Evolutionary conservation across 2,329 filamentous ascomycete genomes (phyloP), one percentile per base, ranked within the genome.

Genomic region (Sclerotinia nivalis): DNA sequence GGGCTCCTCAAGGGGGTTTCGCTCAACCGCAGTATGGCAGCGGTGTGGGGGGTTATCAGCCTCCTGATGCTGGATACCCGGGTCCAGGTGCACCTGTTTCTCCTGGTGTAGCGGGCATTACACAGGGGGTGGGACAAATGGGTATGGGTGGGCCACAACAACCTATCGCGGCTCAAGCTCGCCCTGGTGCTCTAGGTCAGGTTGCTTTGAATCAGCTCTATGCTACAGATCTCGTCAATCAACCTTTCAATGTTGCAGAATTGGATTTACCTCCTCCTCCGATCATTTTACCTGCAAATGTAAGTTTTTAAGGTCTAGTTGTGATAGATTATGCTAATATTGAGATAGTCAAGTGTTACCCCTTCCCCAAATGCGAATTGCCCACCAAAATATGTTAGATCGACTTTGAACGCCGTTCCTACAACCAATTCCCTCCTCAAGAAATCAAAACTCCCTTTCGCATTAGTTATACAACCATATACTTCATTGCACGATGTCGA

Each of bases 391-490:
- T 99, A 96, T 80, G 90, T 98, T 74, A 92, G 96, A 75, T 98
- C 96, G 28, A 98, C 96, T 8, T 83, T 99, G 73, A 98, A 98
- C 80, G 93, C 93, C 37, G 90, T 97, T 56, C 96, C 96, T 3
- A 97, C 93, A 31, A 97, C 93, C 70, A 89, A 96, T 80, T 96
- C 92, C 28, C 86, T 98, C 37, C 86, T 99, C 71, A 99, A 98
- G 84, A 98, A 98, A 84, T 97, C 94, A 69, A 96, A 94, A 81
- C 86, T 99, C 70, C 96, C 96, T 0, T 97, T 98, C 79, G 94
- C 95, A 54, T 89, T 99, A 50, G 90, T 98, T 73, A 97, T 99
- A 74, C 95, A 98, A 81, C 96, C 96, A 20, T 99, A 98, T 78
- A 93, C 90, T 52, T 89, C 94, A 37, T 88, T 99, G 43, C 95